Conservation (phyloP, 2,329 filamentous ascomycete species). For the Elsinoe australis region DNA sequence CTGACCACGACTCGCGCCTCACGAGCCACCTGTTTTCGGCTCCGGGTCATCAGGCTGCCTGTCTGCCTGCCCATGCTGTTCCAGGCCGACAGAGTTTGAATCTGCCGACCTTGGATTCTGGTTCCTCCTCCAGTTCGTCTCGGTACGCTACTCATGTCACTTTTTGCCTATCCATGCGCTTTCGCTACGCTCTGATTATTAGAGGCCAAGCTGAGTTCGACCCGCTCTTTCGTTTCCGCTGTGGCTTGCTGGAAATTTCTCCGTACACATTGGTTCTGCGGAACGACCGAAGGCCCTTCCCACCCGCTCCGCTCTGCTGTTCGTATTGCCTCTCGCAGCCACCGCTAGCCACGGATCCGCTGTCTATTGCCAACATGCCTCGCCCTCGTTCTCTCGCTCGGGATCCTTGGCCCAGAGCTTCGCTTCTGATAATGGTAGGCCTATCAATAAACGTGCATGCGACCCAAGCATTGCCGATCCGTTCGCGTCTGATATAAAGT, state of each 20-base stretch:
- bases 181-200: not conserved
- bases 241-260: slow-evolving; percentile 5
- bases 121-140: slow-evolving; percentile 8
- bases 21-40: slow-evolving; percentile 5
- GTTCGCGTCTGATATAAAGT: slow-evolving; percentile 6
- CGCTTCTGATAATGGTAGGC: not conserved
- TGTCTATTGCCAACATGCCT: not conserved
- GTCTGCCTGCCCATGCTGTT: not conserved
- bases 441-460: not conserved
- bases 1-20: not conserved
- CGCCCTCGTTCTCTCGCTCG: slow-evolving; percentile 6
- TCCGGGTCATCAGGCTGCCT: not conserved
- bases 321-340: slow-evolving; percentile 2
- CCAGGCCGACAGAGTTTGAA: slow-evolving; percentile 1
- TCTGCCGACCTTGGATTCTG: not conserved
- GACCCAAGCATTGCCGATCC: not conserved
- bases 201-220: not conserved
- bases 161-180: not conserved
- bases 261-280: not conserved
- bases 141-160: slow-evolving; percentile 7
- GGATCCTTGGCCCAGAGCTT: slow-evolving; percentile 9
- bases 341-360: not conserved
- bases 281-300: not conserved
- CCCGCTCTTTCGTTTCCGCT: not conserved
- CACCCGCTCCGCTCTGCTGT: not conserved